phyloP scores from a whole-genome alignment of 2,329 filamentous ascomycete species.

The Colletotrichum noveboracense region DNA sequence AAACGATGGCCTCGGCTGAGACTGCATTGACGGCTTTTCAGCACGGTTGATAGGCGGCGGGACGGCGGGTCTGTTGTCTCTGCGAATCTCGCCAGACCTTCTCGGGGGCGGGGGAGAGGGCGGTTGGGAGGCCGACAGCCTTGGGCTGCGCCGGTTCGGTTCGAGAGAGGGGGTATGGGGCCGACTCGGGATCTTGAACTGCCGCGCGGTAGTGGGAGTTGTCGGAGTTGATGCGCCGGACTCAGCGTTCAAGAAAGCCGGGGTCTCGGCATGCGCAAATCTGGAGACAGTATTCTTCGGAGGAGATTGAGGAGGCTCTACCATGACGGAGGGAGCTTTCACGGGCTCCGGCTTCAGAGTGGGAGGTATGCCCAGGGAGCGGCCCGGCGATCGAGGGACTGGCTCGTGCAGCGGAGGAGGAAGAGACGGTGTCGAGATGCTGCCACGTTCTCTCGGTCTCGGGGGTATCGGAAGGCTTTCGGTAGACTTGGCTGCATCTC shows the following conservation, averaged over 20 bases:
- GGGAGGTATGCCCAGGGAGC: slow-evolving; percentile 47
- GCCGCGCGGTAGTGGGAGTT: slow-evolving; percentile 46
- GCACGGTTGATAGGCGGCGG: slow-evolving; percentile 82
- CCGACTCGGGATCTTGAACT: slow-evolving; percentile 60
- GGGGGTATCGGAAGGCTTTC: slow-evolving; percentile 36
- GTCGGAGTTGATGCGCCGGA: slow-evolving; percentile 44
- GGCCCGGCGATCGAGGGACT: slow-evolving; percentile 30
- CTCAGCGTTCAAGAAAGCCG: slow-evolving; percentile 54
- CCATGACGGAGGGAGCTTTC: slow-evolving; percentile 66
- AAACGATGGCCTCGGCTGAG: slow-evolving; percentile 27
- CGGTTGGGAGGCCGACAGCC: slow-evolving; percentile 52
- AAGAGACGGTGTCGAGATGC: slow-evolving; percentile 23
- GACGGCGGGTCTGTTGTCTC: slow-evolving; percentile 50
- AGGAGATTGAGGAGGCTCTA: slow-evolving; percentile 75
- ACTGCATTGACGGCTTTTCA: slow-evolving; percentile 63
- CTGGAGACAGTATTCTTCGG: slow-evolving; percentile 52
- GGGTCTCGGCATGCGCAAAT: slow-evolving; percentile 43
- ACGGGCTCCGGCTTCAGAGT: slow-evolving; percentile 49
- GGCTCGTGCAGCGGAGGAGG: slow-evolving; percentile 22
- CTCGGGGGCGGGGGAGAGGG: slow-evolving; percentile 69
- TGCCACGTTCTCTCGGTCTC: slow-evolving; percentile 25
- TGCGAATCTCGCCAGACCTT: slow-evolving; percentile 63
- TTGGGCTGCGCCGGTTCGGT: slow-evolving; percentile 49
- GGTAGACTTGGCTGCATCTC: slow-evolving; percentile 44
- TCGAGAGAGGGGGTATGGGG: slow-evolving; percentile 59